Evolutionary conservation across 2,329 filamentous ascomycete species (phyloP), one percentile per base, ranked within the genome.

Genomic region (Metarhizium album): DNA sequence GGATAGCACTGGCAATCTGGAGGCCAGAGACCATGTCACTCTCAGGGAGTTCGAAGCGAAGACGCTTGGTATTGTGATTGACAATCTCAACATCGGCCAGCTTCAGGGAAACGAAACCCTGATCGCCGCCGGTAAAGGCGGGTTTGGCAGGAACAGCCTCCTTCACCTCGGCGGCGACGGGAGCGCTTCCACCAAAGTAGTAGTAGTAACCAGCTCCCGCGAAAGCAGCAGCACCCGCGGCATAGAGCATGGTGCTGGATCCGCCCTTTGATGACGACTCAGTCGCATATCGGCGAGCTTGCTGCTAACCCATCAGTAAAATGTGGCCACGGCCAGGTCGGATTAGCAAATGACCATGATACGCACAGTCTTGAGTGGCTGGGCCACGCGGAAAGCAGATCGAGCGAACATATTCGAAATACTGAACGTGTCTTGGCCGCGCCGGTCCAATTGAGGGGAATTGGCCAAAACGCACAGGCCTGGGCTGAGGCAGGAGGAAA

Each of bases 41-140:
- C 67, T 94, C 87, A 16, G 88, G 87, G 42, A 97, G 82, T 62
- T 84, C 82, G 71, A 98, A 97, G 60, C 87, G 83, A 66, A 97
- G 77, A 61, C 80, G 84, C 82, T 97, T 97, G 61, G 90, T 94
- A 77, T 97, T 97, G 78, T 90, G 86, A 75, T 89, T 96, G 72
- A 96, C 71, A 45, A 75, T 71, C 71, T 95, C 86, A 47, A 90
- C 79, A 51, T 84, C 82, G 51, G 88, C 80, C 51, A 97, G 76
- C 72, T 86, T 83, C 59, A 97, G 78, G 55, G 82, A 83, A 56
- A 96, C 68, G 71, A 90, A 97, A 58, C 89, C 90, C 71, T 96
- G 90, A 55, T 95, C 88, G 57, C 88, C 89, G 58, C 91, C 90
- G 33, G 79, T 86, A 68, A 97, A 76, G 43, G 79, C 71, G 23